Percentiles rank a stretch among this genome's conserved stretches.
Conservation (phyloP, 306 rosid genomes). For the Fagus crenata region DNA sequence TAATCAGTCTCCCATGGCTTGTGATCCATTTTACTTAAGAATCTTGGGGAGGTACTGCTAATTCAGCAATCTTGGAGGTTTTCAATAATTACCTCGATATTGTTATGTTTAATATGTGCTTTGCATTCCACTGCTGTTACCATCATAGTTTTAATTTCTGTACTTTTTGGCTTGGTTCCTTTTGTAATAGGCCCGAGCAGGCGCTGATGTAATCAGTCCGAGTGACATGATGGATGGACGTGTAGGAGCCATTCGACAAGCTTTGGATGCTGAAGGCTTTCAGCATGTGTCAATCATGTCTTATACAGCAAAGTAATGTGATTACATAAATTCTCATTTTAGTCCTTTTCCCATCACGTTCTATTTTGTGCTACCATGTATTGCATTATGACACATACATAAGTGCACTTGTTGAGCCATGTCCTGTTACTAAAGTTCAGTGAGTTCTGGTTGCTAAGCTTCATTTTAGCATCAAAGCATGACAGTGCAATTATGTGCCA, state of each 20-base stretch:
- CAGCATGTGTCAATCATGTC: slow-evolving; percentile 92
- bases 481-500: not conserved
- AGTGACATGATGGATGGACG: slow-evolving; percentile 99
- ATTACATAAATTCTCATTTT: slow-evolving; percentile 14
- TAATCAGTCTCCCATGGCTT: not conserved
- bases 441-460: not conserved
- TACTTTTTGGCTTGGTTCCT: slow-evolving; percentile 13
- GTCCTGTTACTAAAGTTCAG: not conserved
- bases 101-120: slow-evolving; percentile 17
- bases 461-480: not conserved
- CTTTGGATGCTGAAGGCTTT: slow-evolving; percentile 97
- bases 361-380: slow-evolving; percentile 12
- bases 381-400: slow-evolving; percentile 9
- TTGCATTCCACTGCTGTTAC: slow-evolving; percentile 15
- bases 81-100: slow-evolving; percentile 5
- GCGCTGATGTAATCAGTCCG: slow-evolving; percentile 97
- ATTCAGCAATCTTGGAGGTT: slow-evolving; percentile 15
- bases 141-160: not conserved
- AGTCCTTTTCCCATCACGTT: slow-evolving; percentile 7
- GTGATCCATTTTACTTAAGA: not conserved
- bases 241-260: slow-evolving; percentile 84
- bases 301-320: slow-evolving; percentile 82
- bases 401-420: slow-evolving; percentile 14
- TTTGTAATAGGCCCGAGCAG: slow-evolving; percentile 76
- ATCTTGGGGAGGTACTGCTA: slow-evolving; percentile 13